Evolutionary conservation across 2,329 filamentous ascomycete species (phyloP), one percentile per base, ranked within the genome.

Genomic region (Penicillium hordei): DNA sequence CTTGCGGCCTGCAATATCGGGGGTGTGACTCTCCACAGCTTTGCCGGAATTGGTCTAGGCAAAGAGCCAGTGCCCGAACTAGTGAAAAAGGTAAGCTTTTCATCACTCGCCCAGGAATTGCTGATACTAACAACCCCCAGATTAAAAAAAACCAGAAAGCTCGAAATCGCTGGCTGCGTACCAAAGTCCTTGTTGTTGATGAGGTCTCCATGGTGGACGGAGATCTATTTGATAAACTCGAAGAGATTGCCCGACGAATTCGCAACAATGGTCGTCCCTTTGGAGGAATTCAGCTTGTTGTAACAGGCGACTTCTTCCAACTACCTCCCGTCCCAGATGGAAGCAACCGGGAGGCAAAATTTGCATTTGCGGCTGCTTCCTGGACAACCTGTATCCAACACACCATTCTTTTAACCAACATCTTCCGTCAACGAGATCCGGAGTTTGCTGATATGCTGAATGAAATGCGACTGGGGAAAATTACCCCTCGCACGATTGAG

Each of bases 151-250:
- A 97, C 65, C 82, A 84, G 19, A 97, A 97, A 72, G 91, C 92
- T 23, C 93, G 90, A 71, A 89, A 86, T 62, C 85, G 93, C 40
- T 99, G 95, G 95, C 78, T 95, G 63, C 86, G 87, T 56, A 96
- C 92, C 0, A 96, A 93, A 70, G 86, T 91, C 13, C 83, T 99
- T 25, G 83, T 99, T 65, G 85, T 99, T 67, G 94, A 99, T 75
- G 94, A 99, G 72, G 88, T 99, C 4, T 97, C 94, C 13, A 99
- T 99, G 95, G 93, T 99, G 5, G 94, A 99, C 68, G 94, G 91
- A 1, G 93, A 97, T 34, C 81, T 99, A 0, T 99, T 97, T 65
- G 94, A 99, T 78, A 99, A 99, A 74, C 83, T 99, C 19, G 92
- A 95, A 60, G 85, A 89, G 60, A 89, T 99, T 64, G 93, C 93